Conservation (phyloP, 2,329 filamentous ascomycete species). For the Ascochyta fabae region DNA sequence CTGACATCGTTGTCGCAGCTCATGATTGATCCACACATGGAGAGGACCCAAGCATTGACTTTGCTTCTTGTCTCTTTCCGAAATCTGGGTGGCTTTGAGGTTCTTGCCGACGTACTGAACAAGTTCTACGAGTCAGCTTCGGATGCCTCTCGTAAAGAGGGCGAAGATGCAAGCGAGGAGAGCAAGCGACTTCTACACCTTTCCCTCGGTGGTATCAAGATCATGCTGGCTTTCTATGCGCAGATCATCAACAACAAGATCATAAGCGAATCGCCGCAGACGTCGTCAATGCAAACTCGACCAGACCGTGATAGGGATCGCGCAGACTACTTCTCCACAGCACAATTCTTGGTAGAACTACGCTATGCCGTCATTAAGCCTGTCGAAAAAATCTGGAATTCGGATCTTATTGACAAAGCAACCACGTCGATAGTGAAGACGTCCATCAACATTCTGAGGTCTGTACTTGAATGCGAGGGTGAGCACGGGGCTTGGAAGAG, state of each 20-base stretch:
- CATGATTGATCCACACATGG: slow-evolving; percentile 70
- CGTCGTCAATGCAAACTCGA: slow-evolving; percentile 60
- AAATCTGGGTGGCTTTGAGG: slow-evolving; percentile 75
- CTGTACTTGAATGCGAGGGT: slow-evolving; percentile 76
- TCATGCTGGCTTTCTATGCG: slow-evolving; percentile 82
- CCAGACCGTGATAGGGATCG: slow-evolving; percentile 62
- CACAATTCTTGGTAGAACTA: slow-evolving; percentile 86
- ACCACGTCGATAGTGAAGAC: slow-evolving; percentile 77
- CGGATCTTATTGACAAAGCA: slow-evolving; percentile 80
- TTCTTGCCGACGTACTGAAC: slow-evolving; percentile 74
- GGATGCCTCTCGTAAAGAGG: slow-evolving; percentile 52
- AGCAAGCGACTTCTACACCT: slow-evolving; percentile 49
- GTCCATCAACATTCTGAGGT: slow-evolving; percentile 82
- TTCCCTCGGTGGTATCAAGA: slow-evolving; percentile 71
- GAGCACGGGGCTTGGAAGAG: slow-evolving; percentile 71
- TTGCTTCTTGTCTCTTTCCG: slow-evolving; percentile 88
- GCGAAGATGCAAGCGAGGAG: slow-evolving; percentile 55
- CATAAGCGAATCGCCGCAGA: slow-evolving; percentile 76
- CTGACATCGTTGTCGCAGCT: slow-evolving; percentile 79
- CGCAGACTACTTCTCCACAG: slow-evolving; percentile 67
- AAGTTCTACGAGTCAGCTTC: slow-evolving; percentile 69
- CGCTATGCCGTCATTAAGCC: slow-evolving; percentile 80
- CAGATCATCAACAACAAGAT: slow-evolving; percentile 79
- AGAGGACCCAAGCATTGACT: slow-evolving; percentile 58
- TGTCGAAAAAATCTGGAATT: slow-evolving; percentile 82